A percentile compares a stretch with the other conserved stretches of the same genome.
Conservation (phyloP, 805 yeast genomes). For the Ogataea paradorogensis region DNA sequence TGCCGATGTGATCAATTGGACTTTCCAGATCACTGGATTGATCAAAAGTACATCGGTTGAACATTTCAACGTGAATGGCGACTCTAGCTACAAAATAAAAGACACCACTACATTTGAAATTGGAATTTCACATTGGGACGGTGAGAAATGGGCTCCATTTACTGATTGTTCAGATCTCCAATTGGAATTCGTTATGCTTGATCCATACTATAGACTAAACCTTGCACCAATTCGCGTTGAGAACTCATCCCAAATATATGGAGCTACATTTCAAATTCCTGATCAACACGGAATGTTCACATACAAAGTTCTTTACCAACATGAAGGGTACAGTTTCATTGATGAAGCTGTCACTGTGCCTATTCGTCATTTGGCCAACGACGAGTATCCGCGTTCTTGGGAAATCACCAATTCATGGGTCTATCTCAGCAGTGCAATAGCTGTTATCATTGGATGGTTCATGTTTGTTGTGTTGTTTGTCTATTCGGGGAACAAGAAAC, state of each 20-base stretch:
- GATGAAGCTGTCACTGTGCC: slow-evolving; percentile 69
- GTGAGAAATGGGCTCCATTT: slow-evolving; percentile 69
- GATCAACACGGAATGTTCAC: slow-evolving; percentile 98
- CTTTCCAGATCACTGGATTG: slow-evolving; percentile 65
- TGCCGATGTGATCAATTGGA: slow-evolving; percentile 61
- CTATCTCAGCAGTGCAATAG: slow-evolving; percentile 65
- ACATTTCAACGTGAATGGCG: slow-evolving; percentile 47
- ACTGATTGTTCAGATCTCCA: slow-evolving; percentile 58
- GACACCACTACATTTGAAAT: slow-evolving; percentile 61
- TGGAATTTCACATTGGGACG: slow-evolving; percentile 47
- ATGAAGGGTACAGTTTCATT: slow-evolving; percentile 71
- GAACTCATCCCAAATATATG: slow-evolving; percentile 47
- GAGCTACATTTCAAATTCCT: slow-evolving; percentile 67
- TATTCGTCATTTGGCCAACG: slow-evolving; percentile 91
- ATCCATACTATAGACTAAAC: slow-evolving; percentile 87
- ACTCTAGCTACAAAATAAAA: slow-evolving; percentile 60
- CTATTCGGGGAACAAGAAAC: slow-evolving; percentile 30
- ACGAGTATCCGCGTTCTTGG: slow-evolving; percentile 92
- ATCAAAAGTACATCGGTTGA: slow-evolving; percentile 52
- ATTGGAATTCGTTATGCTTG: slow-evolving; percentile 83
- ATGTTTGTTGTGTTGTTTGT: slow-evolving; percentile 68
- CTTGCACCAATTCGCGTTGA: slow-evolving; percentile 43
- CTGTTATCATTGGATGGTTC: slow-evolving; percentile 76
- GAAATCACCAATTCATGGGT: slow-evolving; percentile 92
- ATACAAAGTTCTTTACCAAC: slow-evolving; percentile 70